Conservation (phyloP, 176 grass and related monocot species). For the Rhipidocladum racemiflorum region DNA sequence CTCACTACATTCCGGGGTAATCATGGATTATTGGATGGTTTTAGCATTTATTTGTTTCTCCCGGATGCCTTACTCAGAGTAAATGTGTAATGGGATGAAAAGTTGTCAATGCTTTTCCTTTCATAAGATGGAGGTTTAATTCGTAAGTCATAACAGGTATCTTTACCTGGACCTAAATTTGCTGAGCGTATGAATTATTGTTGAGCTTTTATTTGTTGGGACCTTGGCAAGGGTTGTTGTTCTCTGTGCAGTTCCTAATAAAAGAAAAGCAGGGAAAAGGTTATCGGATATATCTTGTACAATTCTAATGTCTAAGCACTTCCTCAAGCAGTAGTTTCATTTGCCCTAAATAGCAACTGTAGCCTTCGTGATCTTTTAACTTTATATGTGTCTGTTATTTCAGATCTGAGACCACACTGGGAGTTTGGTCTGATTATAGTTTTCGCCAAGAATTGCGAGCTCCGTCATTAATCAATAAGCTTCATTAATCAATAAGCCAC, state of each 20-base stretch:
- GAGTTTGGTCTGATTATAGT: neutral
- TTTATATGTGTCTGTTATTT: constrained; percentile 29
- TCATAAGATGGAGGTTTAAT: neutral
- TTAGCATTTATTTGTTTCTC: neutral
- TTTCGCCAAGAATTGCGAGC: neutral
- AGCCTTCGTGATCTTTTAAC: neutral
- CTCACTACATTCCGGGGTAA: neutral
- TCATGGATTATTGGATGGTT: neutral
- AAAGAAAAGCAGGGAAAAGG: neutral
- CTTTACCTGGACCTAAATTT: neutral
- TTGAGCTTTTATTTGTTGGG: neutral
- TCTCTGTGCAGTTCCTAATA: neutral
- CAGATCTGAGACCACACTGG: neutral
- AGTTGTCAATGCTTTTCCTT: neutral
- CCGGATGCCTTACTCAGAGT: neutral
- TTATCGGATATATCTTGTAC: neutral
- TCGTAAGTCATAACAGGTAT: neutral
- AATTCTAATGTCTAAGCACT: neutral
- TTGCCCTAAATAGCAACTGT: neutral
- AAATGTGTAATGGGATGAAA: neutral
- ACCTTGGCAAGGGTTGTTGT: constrained; percentile 8
- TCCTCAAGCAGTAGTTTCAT: neutral
- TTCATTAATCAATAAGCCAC: neutral
- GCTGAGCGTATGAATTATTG: neutral
- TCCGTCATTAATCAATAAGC: neutral